Evolutionary conservation across 2,329 filamentous ascomycete genomes (phyloP), one percentile per base, ranked within the genome.

Genomic region (Clarireedia homoeocarpa): DNA sequence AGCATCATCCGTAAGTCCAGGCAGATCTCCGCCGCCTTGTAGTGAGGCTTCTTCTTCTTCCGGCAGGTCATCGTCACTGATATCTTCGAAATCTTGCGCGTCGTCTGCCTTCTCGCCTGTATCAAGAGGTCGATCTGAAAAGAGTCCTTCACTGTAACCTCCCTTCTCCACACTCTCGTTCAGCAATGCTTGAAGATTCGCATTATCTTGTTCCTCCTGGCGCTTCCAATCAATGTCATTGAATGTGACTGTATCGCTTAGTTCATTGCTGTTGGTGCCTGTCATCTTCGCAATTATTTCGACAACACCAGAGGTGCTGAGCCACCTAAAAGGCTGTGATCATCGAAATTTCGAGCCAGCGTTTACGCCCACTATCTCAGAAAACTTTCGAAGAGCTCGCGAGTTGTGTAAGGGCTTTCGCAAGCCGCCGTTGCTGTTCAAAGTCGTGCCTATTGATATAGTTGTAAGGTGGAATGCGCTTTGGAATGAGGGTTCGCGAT

Each of bases 71-170:
- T 95, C 91, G 69, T 97, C 92, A 62, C 87, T 87, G 60, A 97
- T 91, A 67, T 96, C 89, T 68, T 89, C 90, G 65, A 80, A 99
- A 68, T 99, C 94, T 60, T 94, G 75, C 42, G 94, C 94, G 72
- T 97, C 89, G 58, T 91, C 91, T 54, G 91, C 92, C 72, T 99
- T 99, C 70, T 90, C 87, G 6, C 77, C 76, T 61, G 83, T 77
- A 61, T 85, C 83, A 61, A 85, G 80, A 24, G 76, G 69, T 53
- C 72, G 73, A 51, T 74, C 69, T 30, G 77, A 72, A 57, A 82
- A 67, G 12, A 74, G 66, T 20, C 66, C 61, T 6, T 65, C 61
- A 30, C 68, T 71, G 12, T 64, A 66, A 34, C 70, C 71, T 55
- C 73, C 70, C 58, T 75, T 71, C 72, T 51, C 55, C 38, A 42